These are phyloP conservation scores for Tetrapisispora nanseiensis DNA, from an alignment of 805 yeast species.

Conservation along the genomic window DNA sequence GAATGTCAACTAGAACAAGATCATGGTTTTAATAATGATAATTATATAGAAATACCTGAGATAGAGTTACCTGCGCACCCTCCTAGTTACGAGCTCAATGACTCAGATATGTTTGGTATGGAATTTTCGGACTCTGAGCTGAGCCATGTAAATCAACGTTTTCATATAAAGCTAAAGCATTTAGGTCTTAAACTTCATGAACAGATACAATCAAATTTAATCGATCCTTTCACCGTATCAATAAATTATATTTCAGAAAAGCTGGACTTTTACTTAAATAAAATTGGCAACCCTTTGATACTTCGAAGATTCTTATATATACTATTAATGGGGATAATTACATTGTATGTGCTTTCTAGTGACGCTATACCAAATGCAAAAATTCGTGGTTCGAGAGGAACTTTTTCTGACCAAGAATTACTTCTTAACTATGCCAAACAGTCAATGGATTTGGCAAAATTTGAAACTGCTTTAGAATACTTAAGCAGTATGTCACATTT, in stretches of 20 bases:
- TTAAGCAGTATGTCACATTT: conserved; percentile 69
- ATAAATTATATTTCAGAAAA: conserved; percentile 19
- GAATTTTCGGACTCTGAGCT: not conserved
- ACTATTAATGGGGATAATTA: conserved; percentile 41
- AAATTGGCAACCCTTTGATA: conserved; percentile 72
- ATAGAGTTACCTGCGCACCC: conserved; percentile 1
- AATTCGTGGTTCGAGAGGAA: conserved; percentile 36
- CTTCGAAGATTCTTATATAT: conserved; percentile 67
- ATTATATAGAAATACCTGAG: not conserved
- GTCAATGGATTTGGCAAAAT: conserved; percentile 42
- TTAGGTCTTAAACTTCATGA: not conserved
- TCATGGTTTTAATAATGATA: not conserved
- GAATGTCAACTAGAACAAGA: not conserved
- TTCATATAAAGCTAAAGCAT: not conserved
- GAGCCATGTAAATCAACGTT: not conserved
- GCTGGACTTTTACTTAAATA: conserved; percentile 48
- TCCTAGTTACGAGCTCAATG: conserved; percentile 2
- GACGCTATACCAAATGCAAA: conserved; percentile 39
- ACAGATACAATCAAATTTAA: conserved; percentile 14
- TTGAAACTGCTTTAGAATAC: conserved; percentile 60
- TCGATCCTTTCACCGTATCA: conserved; percentile 29
- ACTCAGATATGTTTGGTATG: not conserved
- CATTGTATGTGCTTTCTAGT: conserved; percentile 45
- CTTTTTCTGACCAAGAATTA: conserved; percentile 47
- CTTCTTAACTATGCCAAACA: conserved; percentile 38